Base-by-base conservation (phyloP, 139 green algal genomes). In the Coelastrella sp. region DNA sequence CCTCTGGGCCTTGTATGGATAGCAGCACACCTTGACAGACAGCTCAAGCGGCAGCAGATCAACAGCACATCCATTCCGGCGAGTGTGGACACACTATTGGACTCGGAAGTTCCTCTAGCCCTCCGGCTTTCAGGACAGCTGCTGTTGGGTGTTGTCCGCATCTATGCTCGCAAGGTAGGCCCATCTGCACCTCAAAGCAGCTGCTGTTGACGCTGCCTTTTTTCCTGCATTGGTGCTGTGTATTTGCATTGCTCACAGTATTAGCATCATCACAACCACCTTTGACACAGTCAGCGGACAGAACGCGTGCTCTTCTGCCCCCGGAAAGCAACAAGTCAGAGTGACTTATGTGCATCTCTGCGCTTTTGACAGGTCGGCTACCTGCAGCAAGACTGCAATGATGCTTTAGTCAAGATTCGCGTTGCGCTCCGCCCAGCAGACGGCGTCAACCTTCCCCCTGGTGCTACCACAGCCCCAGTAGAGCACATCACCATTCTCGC, bases 1-100 rank as follows among this genome's bases (percentile, higher is more conserved):
- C 95, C 98, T 0, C 92, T 99, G 20, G 98, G 96, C 8, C 95
- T 95, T 7, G 96, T 99, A 19, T 99, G 98, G 98, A 96, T 99
- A 23, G 98, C 98, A 11, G 97, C 97, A 0, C 98, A 99, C 75
- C 87, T 98, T 73, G 97, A 99, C 86, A 93, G 94, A 5, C 93
- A 94, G 79, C 95, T 99, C 4, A 97, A 98, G 78, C 95, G 97
- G 19, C 92, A 93, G 56, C 96, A 99, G 74, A 93, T 96, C n/a
- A 89, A 93, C 22, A 74, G 64, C 89, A 90, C 84, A 20, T 80
- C 83, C 68, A 84, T 94, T n/a, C 22, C 66, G n/a, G 66, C 65
- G 11, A 83, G 76, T 78, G 94, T 96, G 96, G 98, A 99, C 65
- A 97, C 95, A 16, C 97, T 99, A 89, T 96, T 99, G n/a, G 95